These are phyloP conservation scores for Plasmodiophora brassicae DNA, from an alignment of 208 protist genomes.

Conservation along the genomic window DNA sequence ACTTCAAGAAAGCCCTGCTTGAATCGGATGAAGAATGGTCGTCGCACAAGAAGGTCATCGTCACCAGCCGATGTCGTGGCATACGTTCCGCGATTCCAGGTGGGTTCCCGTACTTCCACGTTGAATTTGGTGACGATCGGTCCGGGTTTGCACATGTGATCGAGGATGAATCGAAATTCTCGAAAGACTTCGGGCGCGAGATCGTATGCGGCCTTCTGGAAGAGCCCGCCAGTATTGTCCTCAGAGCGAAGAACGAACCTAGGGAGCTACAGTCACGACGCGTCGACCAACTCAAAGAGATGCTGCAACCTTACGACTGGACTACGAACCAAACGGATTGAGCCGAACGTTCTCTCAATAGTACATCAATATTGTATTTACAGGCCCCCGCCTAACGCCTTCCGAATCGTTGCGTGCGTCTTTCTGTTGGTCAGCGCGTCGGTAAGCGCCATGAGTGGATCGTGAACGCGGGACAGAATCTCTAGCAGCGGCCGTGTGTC, in stretches of 20 bases:
- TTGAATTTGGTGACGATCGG: slow-evolving; percentile 16
- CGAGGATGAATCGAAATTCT: slow-evolving; percentile 32
- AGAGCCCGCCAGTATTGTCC: slow-evolving; percentile 37
- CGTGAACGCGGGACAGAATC: too few relatives aligned
- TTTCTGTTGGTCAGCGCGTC: too few relatives aligned
- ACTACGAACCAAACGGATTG: too few relatives aligned
- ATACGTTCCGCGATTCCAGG: background rate
- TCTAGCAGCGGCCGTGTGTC: too few relatives aligned
- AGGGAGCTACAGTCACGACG: background rate
- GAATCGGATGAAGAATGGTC: slow-evolving; percentile 39
- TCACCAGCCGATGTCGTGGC: background rate
- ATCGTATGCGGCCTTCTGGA: slow-evolving; percentile 42
- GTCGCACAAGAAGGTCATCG: slow-evolving; percentile 11
- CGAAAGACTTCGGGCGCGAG: background rate
- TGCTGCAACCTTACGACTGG: slow-evolving; percentile 13
- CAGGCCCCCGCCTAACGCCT: too few relatives aligned
- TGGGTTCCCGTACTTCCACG: slow-evolving; percentile 2
- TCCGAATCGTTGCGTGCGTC: too few relatives aligned
- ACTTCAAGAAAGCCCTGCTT: slow-evolving; percentile 42
- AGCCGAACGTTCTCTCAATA: too few relatives aligned
- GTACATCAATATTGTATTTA: too few relatives aligned
- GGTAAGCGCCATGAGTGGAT: too few relatives aligned
- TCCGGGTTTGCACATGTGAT: slow-evolving; percentile 31
- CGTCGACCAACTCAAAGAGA: slow-evolving; percentile 26
- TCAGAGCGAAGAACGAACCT: slow-evolving; percentile 28